Conservation (phyloP, 2,329 filamentous ascomycete genomes). For the Fusarium dlaminii region DNA sequence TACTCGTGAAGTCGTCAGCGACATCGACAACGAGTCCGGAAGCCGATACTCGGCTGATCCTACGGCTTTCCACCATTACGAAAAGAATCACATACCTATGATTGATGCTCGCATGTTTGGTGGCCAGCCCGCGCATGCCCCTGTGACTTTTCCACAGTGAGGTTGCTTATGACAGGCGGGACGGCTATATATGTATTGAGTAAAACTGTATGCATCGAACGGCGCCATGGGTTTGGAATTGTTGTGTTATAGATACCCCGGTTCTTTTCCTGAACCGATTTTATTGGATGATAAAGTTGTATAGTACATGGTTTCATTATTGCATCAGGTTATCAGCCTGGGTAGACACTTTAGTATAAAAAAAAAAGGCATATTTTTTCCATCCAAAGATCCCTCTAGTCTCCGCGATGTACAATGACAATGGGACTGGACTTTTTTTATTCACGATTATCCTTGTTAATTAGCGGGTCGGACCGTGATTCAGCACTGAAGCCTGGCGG, state of each 20-base stretch:
- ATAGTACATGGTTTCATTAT: constrained; percentile 19
- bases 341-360: neutral
- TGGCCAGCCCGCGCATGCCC: constrained; percentile 38
- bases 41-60: constrained; percentile 56
- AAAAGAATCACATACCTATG: constrained; percentile 61
- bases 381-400: neutral
- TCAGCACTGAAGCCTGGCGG: constrained; percentile 35
- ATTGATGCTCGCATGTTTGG: constrained; percentile 56
- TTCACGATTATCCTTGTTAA: neutral
- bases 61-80: constrained; percentile 53
- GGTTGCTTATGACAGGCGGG: neutral
- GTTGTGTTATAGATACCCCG: constrained; percentile 43
- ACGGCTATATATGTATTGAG: constrained; percentile 2
- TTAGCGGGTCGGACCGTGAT: constrained; percentile 14
- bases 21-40: constrained; percentile 55
- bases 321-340: neutral
- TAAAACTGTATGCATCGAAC: constrained; percentile 32
- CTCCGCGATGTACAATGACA: neutral
- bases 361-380: neutral
- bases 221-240: constrained; percentile 36
- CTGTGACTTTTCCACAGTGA: constrained; percentile 39
- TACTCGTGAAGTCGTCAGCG: constrained; percentile 65
- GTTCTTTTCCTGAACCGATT: constrained; percentile 23
- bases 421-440: neutral
- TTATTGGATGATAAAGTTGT: constrained; percentile 15